Percentiles rank a stretch among this genome's conserved stretches.
Conservation (phyloP, 164 flowering plant genomes). For the Tetracentron sinense region DNA sequence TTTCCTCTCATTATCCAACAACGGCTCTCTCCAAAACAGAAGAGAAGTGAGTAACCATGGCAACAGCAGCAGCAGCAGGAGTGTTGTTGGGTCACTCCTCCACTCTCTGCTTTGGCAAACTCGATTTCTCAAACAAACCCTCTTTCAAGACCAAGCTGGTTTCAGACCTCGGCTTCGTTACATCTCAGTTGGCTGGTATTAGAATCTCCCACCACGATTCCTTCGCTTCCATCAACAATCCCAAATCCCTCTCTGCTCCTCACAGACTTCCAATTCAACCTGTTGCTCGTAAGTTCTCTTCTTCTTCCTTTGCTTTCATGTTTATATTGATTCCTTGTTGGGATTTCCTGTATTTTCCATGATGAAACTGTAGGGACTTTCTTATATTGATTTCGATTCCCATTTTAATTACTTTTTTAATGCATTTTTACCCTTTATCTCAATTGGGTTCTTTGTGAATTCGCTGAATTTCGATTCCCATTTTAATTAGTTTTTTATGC, state of each 20-base stretch:
- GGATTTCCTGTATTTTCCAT: too few relatives aligned
- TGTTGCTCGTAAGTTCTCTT: constrained; percentile 39
- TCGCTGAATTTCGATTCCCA: too few relatives aligned
- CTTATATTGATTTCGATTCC: too few relatives aligned
- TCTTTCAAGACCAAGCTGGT: constrained; percentile 10
- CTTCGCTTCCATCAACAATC: neutral
- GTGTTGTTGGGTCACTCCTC: constrained; percentile 19
- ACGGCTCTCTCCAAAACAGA: too few relatives aligned
- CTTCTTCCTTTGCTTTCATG: too few relatives aligned
- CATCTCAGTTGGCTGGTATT: constrained; percentile 59
- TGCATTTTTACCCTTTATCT: too few relatives aligned
- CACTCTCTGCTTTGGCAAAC: constrained; percentile 10
- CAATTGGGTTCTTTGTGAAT: too few relatives aligned
- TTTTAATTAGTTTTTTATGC: too few relatives aligned
- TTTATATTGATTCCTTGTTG: too few relatives aligned
- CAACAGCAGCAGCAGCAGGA: constrained; percentile 14
- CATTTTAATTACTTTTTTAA: too few relatives aligned
- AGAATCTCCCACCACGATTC: constrained; percentile 28
- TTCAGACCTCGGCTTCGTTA: constrained; percentile 41
- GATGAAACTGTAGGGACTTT: too few relatives aligned
- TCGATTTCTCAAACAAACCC: neutral
- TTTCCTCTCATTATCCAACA: too few relatives aligned
- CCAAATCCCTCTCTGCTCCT: constrained; percentile 28
- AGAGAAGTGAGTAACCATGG: constrained; percentile 4
- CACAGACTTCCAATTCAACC: constrained; percentile 33